These are phyloP conservation scores for Coemansia pectinata DNA, from an alignment of 192 early-diverging fungal genomes.

Conservation along the genomic window DNA sequence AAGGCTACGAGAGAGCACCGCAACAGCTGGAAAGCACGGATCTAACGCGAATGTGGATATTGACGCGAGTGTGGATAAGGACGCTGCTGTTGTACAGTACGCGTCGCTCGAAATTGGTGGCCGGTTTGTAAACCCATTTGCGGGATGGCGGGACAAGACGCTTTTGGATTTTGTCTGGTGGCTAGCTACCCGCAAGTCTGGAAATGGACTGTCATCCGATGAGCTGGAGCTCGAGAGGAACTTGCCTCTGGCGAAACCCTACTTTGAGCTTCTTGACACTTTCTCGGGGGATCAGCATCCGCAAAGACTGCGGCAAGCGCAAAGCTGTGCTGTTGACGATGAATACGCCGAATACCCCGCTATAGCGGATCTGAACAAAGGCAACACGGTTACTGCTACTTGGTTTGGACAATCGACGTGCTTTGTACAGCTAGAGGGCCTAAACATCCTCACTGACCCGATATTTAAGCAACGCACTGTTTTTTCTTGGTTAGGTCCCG, in stretches of 20 bases:
- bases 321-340: background rate
- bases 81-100: background rate
- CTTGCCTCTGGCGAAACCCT: constrained; percentile 34
- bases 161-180: constrained; percentile 54
- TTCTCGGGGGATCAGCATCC: constrained; percentile 5
- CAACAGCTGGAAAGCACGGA: background rate
- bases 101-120: constrained; percentile 47
- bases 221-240: constrained; percentile 12
- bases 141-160: constrained; percentile 54
- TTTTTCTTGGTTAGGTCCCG: constrained; percentile 66
- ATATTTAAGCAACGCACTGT: constrained; percentile 74
- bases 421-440: constrained; percentile 65
- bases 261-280: constrained; percentile 32
- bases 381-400: constrained; percentile 30
- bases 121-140: constrained; percentile 54
- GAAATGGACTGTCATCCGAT: constrained; percentile 46
- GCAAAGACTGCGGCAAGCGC: background rate
- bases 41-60: background rate
- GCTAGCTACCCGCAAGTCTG: constrained; percentile 35
- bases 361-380: constrained; percentile 13
- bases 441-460: constrained; percentile 80
- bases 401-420: constrained; percentile 71
- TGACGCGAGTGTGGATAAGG: background rate
- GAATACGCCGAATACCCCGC: constrained; percentile 20
- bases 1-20: background rate